Evolutionary conservation across 225 moss, liverwort and hornwort species (phyloP).

Genomic region (Antitrichia curtipendula): DNA sequence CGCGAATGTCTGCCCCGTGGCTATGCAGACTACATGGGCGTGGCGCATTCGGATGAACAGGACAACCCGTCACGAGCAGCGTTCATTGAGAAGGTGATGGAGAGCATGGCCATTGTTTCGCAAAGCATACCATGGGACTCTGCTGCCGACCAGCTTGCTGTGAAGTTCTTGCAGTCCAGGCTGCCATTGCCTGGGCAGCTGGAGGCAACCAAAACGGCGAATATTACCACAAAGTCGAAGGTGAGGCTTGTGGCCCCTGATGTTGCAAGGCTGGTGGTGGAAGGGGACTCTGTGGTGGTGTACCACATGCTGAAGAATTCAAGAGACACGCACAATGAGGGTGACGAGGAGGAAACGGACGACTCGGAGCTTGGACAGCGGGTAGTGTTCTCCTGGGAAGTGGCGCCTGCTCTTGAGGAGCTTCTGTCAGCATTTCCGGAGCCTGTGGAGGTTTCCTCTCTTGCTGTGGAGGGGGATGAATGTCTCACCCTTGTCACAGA

Average conservation of each 20-base stretch:
- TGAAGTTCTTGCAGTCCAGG: constrained; percentile 71
- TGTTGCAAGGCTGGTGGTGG: constrained; percentile 70
- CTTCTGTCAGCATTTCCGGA: constrained; percentile 64
- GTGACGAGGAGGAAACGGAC: constrained; percentile 16
- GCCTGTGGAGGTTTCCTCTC: constrained; percentile 48
- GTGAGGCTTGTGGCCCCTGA: constrained; percentile 73
- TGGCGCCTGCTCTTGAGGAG: constrained; percentile 76
- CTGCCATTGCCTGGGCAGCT: constrained; percentile 52
- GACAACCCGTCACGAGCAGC: constrained; percentile 53
- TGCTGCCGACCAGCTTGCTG: constrained; percentile 82
- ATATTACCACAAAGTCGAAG: constrained; percentile 22
- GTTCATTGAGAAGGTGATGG: constrained; percentile 63
- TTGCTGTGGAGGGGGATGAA: constrained; percentile 27
- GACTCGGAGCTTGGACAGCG: constrained; percentile 18
- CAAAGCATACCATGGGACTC: constrained; percentile 96
- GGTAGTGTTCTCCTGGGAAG: constrained; percentile 49
- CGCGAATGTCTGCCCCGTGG: constrained; percentile 68
- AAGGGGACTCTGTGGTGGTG: constrained; percentile 74
- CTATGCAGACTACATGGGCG: constrained; percentile 81
- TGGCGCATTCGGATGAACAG: constrained; percentile 67
- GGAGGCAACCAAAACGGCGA: not conserved
- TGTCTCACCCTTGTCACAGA: constrained; percentile 19
- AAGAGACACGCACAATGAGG: constrained; percentile 59
- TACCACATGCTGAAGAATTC: constrained; percentile 86
- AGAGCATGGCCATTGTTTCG: constrained; percentile 75